These are phyloP conservation scores for Heteromeles arbutifolia DNA, from an alignment of 306 rosid species.

Conservation along the genomic window DNA sequence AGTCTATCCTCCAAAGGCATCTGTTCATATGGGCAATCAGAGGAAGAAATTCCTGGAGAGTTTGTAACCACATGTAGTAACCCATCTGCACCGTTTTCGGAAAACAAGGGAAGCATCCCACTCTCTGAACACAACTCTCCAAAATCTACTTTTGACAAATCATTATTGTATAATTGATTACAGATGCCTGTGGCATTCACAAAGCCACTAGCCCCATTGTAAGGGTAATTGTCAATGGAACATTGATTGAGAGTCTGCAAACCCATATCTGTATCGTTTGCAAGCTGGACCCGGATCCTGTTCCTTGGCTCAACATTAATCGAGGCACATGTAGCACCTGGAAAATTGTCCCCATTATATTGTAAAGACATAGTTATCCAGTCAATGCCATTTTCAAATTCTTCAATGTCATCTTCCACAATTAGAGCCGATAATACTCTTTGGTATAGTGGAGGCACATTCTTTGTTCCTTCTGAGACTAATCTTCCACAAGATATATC, in stretches of 20 bases:
- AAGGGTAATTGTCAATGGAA: conserved; percentile 35
- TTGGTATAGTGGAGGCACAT: conserved; percentile 55
- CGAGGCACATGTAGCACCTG: conserved; percentile 18
- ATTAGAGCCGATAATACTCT: conserved; percentile 78
- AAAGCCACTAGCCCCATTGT: conserved; percentile 41
- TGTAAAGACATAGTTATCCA: conserved; percentile 34
- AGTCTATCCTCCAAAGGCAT: conserved; percentile 59
- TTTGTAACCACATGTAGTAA: conserved; percentile 19
- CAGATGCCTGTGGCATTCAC: conserved; percentile 22
- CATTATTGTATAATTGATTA: conserved; percentile 24
- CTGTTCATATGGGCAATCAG: conserved; percentile 36
- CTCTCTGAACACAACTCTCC: conserved; percentile 22
- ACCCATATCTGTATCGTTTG: conserved; percentile 18
- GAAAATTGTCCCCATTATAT: conserved; percentile 32
- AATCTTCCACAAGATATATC: conserved; percentile 29
- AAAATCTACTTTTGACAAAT: conserved; percentile 23
- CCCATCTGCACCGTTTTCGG: conserved; percentile 44
- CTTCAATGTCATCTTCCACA: conserved; percentile 53
- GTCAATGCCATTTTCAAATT: conserved; percentile 33
- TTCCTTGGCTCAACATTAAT: conserved; percentile 30
- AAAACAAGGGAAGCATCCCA: conserved; percentile 27
- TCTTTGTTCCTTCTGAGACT: conserved; percentile 33
- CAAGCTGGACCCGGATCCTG: conserved; percentile 21
- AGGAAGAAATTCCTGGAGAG: conserved; percentile 30
- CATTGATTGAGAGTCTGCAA: conserved; percentile 21